Conservation (phyloP, 768 basidiomycete genomes). For the Tulasnella sp. region DNA sequence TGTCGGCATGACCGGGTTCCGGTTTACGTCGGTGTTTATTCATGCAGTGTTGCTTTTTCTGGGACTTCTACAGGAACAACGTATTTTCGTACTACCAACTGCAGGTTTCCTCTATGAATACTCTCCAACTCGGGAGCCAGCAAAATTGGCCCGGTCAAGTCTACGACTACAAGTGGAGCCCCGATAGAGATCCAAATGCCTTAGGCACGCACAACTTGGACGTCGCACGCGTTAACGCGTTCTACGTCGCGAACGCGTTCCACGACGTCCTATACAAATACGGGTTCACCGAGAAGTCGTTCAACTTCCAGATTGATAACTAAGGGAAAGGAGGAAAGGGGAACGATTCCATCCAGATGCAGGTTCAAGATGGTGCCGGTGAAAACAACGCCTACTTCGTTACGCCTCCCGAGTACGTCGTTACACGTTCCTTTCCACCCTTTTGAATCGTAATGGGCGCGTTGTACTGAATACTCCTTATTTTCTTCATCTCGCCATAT, state of each 20-base stretch:
- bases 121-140: conserved; percentile 28
- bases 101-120: conserved; percentile 43
- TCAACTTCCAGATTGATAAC: conserved; percentile 56
- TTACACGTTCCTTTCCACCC: too few relatives aligned
- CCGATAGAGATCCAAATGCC: conserved; percentile 33
- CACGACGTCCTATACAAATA: conserved; percentile 43
- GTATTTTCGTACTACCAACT: conserved; percentile 38
- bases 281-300: conserved; percentile 51
- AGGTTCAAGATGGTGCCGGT: conserved; percentile 24
- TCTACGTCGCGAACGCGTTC: conserved; percentile 53
- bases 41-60: not conserved
- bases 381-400: conserved; percentile 36
- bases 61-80: conserved; percentile 28
- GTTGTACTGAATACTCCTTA: not conserved
- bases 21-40: too few relatives aligned
- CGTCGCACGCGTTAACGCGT: conserved; percentile 45
- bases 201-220: conserved; percentile 41
- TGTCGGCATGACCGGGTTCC: too few relatives aligned
- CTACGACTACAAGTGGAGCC: conserved; percentile 37
- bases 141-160: conserved; percentile 27
- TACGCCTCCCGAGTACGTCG: conserved; percentile 39
- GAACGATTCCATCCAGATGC: conserved; percentile 28
- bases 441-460: conserved; percentile 27
- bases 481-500: not conserved
- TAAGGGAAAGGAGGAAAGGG: conserved; percentile 42